These are phyloP conservation scores for Coemansia sp. DNA, from an alignment of 192 early-diverging fungal genomes.

Conservation along the genomic window DNA sequence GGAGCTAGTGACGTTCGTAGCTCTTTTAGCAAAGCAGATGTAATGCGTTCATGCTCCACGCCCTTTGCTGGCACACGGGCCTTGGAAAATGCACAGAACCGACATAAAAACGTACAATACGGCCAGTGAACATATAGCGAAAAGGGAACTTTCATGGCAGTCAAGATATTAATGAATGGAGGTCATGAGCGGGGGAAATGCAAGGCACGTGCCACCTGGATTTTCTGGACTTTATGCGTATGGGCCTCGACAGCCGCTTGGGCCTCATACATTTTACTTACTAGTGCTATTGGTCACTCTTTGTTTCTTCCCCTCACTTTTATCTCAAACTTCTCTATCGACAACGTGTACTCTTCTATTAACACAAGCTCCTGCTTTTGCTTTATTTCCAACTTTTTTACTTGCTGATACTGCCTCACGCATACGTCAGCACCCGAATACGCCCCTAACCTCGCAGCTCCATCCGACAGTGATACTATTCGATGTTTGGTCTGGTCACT, in stretches of 20 bases:
- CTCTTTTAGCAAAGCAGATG: slow-evolving; percentile 27
- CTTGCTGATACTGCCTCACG: neutral
- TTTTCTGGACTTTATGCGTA: slow-evolving; percentile 6
- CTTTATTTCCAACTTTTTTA: neutral
- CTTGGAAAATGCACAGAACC: slow-evolving; percentile 59
- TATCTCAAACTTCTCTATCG: slow-evolving; percentile 1
- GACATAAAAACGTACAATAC: slow-evolving; percentile 58
- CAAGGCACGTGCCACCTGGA: slow-evolving; percentile 7
- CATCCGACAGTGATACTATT: neutral
- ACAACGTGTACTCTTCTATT: neutral
- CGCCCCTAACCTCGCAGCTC: neutral
- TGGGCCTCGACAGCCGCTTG: neutral
- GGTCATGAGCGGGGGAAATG: slow-evolving; percentile 3
- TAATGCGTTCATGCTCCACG: slow-evolving; percentile 25
- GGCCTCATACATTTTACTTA: neutral
- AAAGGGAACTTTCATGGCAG: slow-evolving; percentile 14
- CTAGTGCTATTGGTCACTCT: neutral
- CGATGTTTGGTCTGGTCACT: slow-evolving; percentile 48
- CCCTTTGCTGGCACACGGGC: slow-evolving; percentile 22
- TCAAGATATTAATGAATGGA: neutral
- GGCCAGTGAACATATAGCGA: slow-evolving; percentile 63
- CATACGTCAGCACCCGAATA: neutral
- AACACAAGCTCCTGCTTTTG: neutral
- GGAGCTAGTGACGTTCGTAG: slow-evolving; percentile 22
- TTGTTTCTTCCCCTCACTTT: neutral